These are phyloP conservation scores for Durio zibethinus DNA, from an alignment of 345 rosid species.

Conservation along the genomic window DNA sequence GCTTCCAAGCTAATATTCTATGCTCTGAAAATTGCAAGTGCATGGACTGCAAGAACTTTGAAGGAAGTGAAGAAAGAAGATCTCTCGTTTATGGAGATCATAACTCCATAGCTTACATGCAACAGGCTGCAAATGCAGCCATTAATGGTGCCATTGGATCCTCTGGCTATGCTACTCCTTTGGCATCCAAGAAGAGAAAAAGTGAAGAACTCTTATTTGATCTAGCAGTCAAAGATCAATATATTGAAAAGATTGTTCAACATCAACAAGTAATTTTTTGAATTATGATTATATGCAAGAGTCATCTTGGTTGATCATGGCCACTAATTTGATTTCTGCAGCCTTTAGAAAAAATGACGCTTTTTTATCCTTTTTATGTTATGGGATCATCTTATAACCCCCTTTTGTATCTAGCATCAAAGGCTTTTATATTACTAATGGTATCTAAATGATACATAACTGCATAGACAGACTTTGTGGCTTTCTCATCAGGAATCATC, in stretches of 20 bases:
- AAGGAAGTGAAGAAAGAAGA: conserved; percentile 68
- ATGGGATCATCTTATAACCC: background rate
- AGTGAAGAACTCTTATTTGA: conserved; percentile 35
- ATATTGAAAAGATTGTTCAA: conserved; percentile 21
- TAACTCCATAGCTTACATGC: conserved; percentile 39
- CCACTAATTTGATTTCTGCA: background rate
- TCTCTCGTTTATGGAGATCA: conserved; percentile 46
- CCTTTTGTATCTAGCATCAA: background rate
- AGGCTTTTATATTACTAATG: background rate
- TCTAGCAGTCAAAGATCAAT: conserved; percentile 29
- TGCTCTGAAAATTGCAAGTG: conserved; percentile 92
- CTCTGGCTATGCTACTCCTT: conserved; percentile 50
- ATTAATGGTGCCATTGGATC: conserved; percentile 58
- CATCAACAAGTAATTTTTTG: conserved; percentile 37
- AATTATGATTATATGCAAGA: conserved; percentile 1
- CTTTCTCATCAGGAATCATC: background rate
- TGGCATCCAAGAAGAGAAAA: conserved; percentile 55
- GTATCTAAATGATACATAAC: background rate
- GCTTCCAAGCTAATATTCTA: conserved; percentile 73
- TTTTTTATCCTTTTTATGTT: background rate
- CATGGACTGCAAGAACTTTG: conserved; percentile 74
- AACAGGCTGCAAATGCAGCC: conserved; percentile 74
- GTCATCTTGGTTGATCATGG: background rate
- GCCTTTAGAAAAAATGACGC: background rate
- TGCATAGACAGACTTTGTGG: background rate